These are phyloP conservation scores for Spathaspora sp. DNA, from an alignment of 805 yeast species.

Conservation along the genomic window DNA sequence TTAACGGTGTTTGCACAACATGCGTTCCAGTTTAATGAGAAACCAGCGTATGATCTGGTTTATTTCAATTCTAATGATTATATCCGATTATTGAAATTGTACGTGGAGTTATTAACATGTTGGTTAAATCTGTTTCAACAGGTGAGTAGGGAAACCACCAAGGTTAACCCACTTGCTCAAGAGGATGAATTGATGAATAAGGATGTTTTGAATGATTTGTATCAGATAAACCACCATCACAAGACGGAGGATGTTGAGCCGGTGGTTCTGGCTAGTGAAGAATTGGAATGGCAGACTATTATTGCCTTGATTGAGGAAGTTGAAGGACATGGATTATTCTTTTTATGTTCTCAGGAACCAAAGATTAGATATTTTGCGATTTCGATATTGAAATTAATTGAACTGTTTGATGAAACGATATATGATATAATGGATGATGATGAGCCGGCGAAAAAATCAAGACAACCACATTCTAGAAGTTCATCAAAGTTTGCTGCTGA, in stretches of 20 bases:
- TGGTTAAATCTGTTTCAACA: conserved; percentile 70
- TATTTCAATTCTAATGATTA: conserved; percentile 62
- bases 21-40: conserved; percentile 78
- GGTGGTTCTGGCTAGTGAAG: conserved; percentile 43
- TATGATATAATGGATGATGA: conserved; percentile 42
- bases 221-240: conserved; percentile 43
- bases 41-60: conserved; percentile 47
- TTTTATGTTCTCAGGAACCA: conserved; percentile 84
- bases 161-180: conserved; percentile 24
- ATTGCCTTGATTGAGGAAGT: conserved; percentile 89
- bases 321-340: conserved; percentile 92
- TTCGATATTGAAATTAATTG: conserved; percentile 68
- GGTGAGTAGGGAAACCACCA: conserved; percentile 6
- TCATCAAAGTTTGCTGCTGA: conserved; percentile 76
- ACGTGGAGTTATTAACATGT: conserved; percentile 72
- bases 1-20: conserved; percentile 73
- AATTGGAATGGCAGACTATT: conserved; percentile 71
- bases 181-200: conserved; percentile 34
- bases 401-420: conserved; percentile 84
- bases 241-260: conserved; percentile 28
- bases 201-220: conserved; percentile 38
- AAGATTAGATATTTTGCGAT: conserved; percentile 72
- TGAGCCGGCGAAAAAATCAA: conserved; percentile 6
- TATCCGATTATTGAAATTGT: conserved; percentile 57
- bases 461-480: conserved; percentile 45